phyloP scores from a whole-genome alignment of 2,329 filamentous ascomycete genomes.

The Calonectria henricotiae region DNA sequence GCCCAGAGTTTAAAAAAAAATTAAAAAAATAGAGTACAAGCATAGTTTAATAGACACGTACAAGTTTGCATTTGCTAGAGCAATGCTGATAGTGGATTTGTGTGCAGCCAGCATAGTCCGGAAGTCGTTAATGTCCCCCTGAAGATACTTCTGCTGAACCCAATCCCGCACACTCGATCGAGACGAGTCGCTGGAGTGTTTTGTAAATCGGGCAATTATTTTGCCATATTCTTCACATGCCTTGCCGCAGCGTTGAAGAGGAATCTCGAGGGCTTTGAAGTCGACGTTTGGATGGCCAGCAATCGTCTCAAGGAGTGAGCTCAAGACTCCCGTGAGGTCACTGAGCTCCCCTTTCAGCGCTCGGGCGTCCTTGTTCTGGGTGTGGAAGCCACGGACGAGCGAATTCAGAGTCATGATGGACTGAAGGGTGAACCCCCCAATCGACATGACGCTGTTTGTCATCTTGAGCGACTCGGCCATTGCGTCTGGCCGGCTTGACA shows the following conservation, averaged over 20 bases:
- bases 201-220: constrained; percentile 57
- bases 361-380: constrained; percentile 54
- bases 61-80: constrained; percentile 46
- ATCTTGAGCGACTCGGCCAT: constrained; percentile 46
- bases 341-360: constrained; percentile 61
- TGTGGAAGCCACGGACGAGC: constrained; percentile 39
- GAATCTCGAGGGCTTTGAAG: constrained; percentile 50
- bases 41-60: constrained; percentile 23
- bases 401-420: constrained; percentile 42
- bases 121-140: constrained; percentile 62
- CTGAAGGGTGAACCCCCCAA: constrained; percentile 46
- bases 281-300: constrained; percentile 32
- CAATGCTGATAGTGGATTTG: constrained; percentile 54
- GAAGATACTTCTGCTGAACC: constrained; percentile 63
- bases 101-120: constrained; percentile 60
- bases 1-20: not conserved
- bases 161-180: constrained; percentile 63
- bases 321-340: constrained; percentile 59
- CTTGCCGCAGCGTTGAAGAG: constrained; percentile 62
- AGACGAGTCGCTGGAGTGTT: constrained; percentile 54
- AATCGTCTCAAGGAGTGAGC: constrained; percentile 53
- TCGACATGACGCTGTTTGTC: constrained; percentile 37
- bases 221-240: constrained; percentile 62
- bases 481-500: not conserved
- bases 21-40: not conserved